Percentiles rank a stretch among this genome's conserved stretches.
These are phyloP conservation scores for Backusella luteola DNA, from an alignment of 192 early-diverging fungal species.

Conservation along the genomic window DNA sequence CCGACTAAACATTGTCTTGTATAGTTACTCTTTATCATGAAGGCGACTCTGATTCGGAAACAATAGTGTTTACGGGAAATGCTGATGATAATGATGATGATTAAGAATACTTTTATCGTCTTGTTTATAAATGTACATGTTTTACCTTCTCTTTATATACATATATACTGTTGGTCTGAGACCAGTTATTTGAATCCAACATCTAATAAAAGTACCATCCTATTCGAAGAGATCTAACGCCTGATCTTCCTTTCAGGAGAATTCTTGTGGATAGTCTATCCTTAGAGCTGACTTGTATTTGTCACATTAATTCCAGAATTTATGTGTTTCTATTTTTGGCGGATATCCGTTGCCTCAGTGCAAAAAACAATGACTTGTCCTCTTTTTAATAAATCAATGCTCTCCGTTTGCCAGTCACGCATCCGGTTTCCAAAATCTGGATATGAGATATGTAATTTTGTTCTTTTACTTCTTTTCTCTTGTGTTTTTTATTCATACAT, in stretches of 20 bases:
- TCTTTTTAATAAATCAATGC: too few relatives aligned
- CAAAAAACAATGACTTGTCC: background rate
- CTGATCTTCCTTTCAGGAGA: background rate
- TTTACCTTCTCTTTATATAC: background rate
- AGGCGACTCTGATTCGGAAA: slow-evolving; percentile 45
- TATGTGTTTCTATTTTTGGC: background rate
- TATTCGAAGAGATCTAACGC: background rate
- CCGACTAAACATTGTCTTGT: background rate
- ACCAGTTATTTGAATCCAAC: background rate
- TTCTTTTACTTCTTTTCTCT: too few relatives aligned
- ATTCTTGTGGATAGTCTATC: background rate
- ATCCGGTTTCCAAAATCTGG: too few relatives aligned
- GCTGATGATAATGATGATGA: background rate
- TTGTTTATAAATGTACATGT: slow-evolving; percentile 7
- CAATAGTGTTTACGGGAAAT: background rate
- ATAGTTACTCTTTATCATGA: slow-evolving; percentile 57
- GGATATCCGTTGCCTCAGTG: background rate
- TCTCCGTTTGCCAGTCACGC: too few relatives aligned
- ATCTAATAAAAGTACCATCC: background rate
- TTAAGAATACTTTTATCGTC: background rate
- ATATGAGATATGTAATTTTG: too few relatives aligned
- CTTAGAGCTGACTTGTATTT: background rate
- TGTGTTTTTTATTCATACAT: background rate
- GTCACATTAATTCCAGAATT: background rate
- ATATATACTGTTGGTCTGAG: slow-evolving; percentile 2